Base-by-base conservation (phyloP, 1,284 basidiomycete species). In the Coniophora puteana region DNA sequence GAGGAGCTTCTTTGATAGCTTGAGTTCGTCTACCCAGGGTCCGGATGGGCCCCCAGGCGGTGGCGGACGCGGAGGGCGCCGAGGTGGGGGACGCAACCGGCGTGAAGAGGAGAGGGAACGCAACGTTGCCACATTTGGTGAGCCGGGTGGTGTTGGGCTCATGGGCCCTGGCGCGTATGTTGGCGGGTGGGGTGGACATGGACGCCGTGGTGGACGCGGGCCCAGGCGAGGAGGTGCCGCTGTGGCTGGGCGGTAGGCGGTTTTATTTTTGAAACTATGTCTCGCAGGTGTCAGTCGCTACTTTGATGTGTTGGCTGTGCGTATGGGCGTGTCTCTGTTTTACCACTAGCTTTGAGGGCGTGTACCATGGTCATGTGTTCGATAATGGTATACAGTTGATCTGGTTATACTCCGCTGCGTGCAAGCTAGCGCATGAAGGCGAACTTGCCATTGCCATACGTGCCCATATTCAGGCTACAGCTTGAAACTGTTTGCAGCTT, bases 71-170 rank as follows among this genome's bases (percentile, higher is more conserved):
- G 58, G 69, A 21, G 64, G 78, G 2, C 63, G 79, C 17, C 66
- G 74, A 7, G 72, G 74, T 11, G 69, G 62, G 10, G 81, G 78
- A 1, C 67, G 79, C 40, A 85, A 79, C 51, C 72, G 85, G 48
- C 61, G 86, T 35, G 86, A 89, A 51, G 86, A 89, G 52, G 86
- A 89, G 56, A 64, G 85, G 44, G 83, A 86, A 59, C 75, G 76
- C 61, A 89, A 89, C 52, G 76, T 89, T 6, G 83, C 83, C 24
- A 89, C 86, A 11, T 89, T 89, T 68, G 86, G 86, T 4, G 87
- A 89, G 58, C 80, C 86, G 5, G 85, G 85, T 13, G 82, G 80
- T 43, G 74, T 83, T 20, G 83, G 84, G 8, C 57, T 86, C 38
- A 72, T 86, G 69, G 83, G 85, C 0, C 83, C 83, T 17, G 72